These are phyloP conservation scores for Ulmus americana DNA, from an alignment of 331 rosid species.

Conservation along the genomic window DNA sequence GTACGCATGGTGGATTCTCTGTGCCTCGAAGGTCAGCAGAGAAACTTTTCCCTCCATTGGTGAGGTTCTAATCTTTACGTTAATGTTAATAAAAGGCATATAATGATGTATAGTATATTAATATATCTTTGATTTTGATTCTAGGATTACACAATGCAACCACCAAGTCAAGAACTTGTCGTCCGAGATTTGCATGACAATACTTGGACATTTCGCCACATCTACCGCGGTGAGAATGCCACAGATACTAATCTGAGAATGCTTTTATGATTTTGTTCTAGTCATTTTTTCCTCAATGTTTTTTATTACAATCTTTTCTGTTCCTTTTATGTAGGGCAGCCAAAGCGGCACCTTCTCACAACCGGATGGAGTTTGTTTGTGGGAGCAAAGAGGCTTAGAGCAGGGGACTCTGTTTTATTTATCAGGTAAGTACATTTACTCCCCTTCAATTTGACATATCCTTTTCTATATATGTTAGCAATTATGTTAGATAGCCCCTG, in stretches of 20 bases:
- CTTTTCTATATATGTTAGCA: background rate
- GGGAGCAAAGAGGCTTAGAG: conserved; percentile 54
- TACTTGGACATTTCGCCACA: conserved; percentile 96
- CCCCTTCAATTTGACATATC: background rate
- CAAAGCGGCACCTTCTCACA: conserved; percentile 93
- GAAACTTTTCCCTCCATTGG: conserved; percentile 88
- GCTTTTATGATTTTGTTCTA: background rate
- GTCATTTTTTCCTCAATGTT: background rate
- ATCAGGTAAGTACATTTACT: conserved; percentile 34
- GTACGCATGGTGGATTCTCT: conserved; percentile 98
- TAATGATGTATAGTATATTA: too few species aligned
- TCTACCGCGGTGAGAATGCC: conserved; percentile 73
- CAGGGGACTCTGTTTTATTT: conserved; percentile 58
- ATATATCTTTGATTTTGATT: background rate
- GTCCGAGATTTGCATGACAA: conserved; percentile 92
- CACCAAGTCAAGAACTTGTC: conserved; percentile 90
- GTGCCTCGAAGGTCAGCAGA: conserved; percentile 99
- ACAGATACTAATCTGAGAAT: background rate
- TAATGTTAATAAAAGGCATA: too few species aligned
- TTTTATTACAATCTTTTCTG: conserved; percentile 3
- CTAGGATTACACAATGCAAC: conserved; percentile 90
- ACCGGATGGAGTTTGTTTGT: conserved; percentile 64
- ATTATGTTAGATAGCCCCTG: background rate
- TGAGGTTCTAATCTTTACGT: conserved; percentile 20
- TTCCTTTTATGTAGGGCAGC: conserved; percentile 61